A percentile compares a stretch with the other conserved stretches of the same genome.
These are phyloP conservation scores for Trypanosoma theileri DNA, from an alignment of 208 protist genomes.

Conservation along the genomic window DNA sequence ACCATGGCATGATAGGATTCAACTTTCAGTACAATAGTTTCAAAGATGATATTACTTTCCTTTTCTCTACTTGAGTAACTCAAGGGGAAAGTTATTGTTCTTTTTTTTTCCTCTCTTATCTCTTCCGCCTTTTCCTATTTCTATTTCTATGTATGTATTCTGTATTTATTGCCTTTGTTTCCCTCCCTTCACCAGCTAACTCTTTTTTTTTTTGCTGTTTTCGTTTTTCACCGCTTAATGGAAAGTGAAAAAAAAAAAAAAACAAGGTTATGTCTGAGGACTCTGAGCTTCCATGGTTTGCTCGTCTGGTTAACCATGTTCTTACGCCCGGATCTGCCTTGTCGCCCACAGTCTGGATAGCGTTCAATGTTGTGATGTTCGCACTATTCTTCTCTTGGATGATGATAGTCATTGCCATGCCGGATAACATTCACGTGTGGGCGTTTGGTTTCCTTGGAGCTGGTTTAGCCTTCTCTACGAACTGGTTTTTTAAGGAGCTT, in stretches of 20 bases:
- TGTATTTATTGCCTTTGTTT: neutral
- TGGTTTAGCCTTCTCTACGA: conserved; percentile 77
- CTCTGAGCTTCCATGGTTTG: conserved; percentile 56
- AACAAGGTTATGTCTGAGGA: conserved; percentile 22
- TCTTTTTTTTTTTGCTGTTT: conserved; percentile 8
- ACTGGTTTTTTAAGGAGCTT: conserved; percentile 87
- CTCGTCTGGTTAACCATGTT: conserved; percentile 74
- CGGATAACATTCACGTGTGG: conserved; percentile 83
- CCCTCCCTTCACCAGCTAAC: neutral
- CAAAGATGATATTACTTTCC: neutral
- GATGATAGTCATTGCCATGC: conserved; percentile 74
- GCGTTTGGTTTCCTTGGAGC: conserved; percentile 81
- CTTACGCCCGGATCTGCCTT: conserved; percentile 88
- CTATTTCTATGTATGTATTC: neutral
- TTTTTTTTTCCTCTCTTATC: neutral
- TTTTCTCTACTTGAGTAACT: too few relatives aligned
- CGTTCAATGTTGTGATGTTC: conserved; percentile 84
- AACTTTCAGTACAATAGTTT: conserved; percentile 34
- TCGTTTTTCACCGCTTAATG: neutral
- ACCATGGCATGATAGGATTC: conserved; percentile 69
- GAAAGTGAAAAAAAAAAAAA: neutral
- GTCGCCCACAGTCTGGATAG: conserved; percentile 70
- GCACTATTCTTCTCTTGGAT: conserved; percentile 70
- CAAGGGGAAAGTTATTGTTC: too few relatives aligned
- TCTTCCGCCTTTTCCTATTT: neutral